Evolutionary conservation across 78 protist species (phyloP).

Genomic region (Mastigamoeba balamuthi): DNA sequence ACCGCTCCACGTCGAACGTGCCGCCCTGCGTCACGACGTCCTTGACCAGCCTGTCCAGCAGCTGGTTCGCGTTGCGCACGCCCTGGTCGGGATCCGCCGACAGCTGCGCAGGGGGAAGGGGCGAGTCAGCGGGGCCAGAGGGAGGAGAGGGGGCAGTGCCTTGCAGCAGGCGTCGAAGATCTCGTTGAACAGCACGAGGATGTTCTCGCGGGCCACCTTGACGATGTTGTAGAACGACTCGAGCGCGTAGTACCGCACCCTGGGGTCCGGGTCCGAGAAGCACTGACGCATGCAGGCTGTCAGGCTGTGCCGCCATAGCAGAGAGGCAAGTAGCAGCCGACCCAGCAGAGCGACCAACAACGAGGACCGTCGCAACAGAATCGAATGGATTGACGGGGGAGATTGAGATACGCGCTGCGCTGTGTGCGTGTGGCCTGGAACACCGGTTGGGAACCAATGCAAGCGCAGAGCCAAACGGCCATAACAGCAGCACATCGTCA

Average conservation of each 20-base stretch:
- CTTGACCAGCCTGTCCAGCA: slow-evolving; percentile 79
- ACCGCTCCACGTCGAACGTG: slow-evolving; percentile 45
- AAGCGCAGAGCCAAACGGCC: too few species aligned
- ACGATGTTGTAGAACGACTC: slow-evolving; percentile 91
- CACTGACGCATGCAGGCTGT: slow-evolving; percentile 1
- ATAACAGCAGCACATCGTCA: too few species aligned
- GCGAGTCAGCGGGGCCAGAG: not conserved
- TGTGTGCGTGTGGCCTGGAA: too few species aligned
- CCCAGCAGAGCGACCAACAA: too few species aligned
- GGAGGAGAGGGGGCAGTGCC: too few species aligned
- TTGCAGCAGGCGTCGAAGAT: slow-evolving; percentile 80
- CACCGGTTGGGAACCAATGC: too few species aligned
- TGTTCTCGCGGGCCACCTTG: slow-evolving; percentile 61
- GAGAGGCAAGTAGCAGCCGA: too few species aligned
- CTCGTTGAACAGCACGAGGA: slow-evolving; percentile 69
- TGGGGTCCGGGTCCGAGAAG: slow-evolving; percentile 38
- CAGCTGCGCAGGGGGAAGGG: slow-evolving; percentile 12
- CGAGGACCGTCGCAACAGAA: too few species aligned
- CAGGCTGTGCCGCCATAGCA: not conserved
- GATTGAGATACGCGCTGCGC: too few species aligned
- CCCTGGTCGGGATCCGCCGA: slow-evolving; percentile 76
- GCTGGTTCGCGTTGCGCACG: slow-evolving; percentile 76
- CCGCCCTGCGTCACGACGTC: slow-evolving; percentile 80
- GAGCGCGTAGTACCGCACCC: slow-evolving; percentile 90
- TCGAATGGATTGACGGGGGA: too few species aligned